Conservation (phyloP, 78 protist species). For the Pigoraptor vietnamica region DNA sequence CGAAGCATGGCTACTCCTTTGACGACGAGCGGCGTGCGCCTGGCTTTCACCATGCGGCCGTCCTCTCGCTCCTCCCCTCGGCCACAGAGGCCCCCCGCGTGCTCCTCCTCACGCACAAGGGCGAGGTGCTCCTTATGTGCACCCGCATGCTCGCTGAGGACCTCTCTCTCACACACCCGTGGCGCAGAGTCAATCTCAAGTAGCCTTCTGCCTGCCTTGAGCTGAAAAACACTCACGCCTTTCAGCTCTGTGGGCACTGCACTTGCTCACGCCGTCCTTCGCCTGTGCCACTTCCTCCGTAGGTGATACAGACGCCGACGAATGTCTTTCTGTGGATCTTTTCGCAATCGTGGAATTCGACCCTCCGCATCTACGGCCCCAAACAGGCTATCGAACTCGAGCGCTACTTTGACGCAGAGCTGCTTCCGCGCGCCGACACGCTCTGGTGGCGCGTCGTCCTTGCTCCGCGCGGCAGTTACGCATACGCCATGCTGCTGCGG, state of each 20-base stretch:
- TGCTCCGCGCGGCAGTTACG: background rate
- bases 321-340: background rate
- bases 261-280: background rate
- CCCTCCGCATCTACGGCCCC: background rate
- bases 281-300: background rate
- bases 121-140: background rate
- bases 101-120: background rate
- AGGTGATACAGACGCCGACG: background rate
- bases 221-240: no score
- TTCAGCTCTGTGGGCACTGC: no score
- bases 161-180: no score
- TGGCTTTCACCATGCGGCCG: background rate
- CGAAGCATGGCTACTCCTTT: background rate
- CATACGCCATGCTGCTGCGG: background rate
- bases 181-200: background rate
- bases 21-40: background rate
- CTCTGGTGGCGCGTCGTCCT: background rate
- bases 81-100: background rate
- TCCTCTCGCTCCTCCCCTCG: background rate
- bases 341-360: background rate
- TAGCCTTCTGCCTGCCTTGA: background rate
- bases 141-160: background rate
- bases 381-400: background rate
- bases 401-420: background rate
- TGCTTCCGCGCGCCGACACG: background rate